A percentile compares a stretch with the other conserved stretches of the same genome.
These are phyloP conservation scores for Fusarium foetens DNA, from an alignment of 2,329 filamentous ascomycete genomes.

Conservation along the genomic window DNA sequence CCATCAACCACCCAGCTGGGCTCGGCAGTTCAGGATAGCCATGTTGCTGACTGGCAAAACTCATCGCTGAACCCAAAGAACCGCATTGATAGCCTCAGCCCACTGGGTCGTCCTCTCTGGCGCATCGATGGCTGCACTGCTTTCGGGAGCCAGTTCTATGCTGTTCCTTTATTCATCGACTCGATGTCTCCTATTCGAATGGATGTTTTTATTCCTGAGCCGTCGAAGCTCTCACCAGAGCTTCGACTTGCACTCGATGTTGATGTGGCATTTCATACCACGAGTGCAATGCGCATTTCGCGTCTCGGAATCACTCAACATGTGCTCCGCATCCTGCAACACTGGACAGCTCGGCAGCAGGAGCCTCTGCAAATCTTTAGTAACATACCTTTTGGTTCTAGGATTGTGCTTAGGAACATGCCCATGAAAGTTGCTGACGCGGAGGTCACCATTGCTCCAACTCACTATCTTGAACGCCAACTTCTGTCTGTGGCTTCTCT, in stretches of 20 bases:
- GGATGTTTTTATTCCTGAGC: constrained; percentile 67
- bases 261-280: constrained; percentile 65
- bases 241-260: constrained; percentile 60
- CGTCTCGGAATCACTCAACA: constrained; percentile 63
- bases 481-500: constrained; percentile 58
- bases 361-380: constrained; percentile 53
- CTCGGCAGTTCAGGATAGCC: background rate
- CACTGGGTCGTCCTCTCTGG: constrained; percentile 60
- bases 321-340: constrained; percentile 64
- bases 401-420: constrained; percentile 64
- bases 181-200: constrained; percentile 62
- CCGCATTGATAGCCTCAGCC: constrained; percentile 65
- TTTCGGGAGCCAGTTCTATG: constrained; percentile 68
- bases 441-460: constrained; percentile 58
- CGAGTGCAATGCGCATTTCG: constrained; percentile 59
- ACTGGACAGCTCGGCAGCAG: constrained; percentile 55
- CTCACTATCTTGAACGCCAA: constrained; percentile 64
- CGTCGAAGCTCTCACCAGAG: constrained; percentile 52
- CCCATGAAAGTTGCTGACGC: constrained; percentile 59
- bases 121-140: constrained; percentile 68
- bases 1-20: background rate
- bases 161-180: constrained; percentile 62
- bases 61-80: constrained; percentile 70
- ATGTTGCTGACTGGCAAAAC: constrained; percentile 52
- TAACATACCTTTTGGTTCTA: constrained; percentile 66